Conservation (phyloP, 768 basidiomycete genomes). For the Neoboletus brunneissimus region DNA sequence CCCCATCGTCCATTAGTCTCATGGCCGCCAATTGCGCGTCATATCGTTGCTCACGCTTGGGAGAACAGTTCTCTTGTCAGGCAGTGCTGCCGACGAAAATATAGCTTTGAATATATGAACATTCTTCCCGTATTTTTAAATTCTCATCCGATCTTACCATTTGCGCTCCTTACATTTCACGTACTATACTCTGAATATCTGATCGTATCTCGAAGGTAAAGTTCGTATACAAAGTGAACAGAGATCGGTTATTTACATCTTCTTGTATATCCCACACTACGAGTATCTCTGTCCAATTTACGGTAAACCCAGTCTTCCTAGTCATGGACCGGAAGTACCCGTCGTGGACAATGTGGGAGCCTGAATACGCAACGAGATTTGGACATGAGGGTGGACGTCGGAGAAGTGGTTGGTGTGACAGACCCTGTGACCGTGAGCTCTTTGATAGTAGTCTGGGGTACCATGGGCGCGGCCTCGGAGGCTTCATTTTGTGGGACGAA, state of each 20-base stretch:
- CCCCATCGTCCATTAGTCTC: slow-evolving; percentile 4
- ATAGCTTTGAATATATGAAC: neutral
- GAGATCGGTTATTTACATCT: neutral
- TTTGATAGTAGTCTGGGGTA: no score
- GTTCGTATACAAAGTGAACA: neutral
- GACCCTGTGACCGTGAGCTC: no score
- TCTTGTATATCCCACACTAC: neutral
- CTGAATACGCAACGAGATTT: no score
- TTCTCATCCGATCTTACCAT: neutral
- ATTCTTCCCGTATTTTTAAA: neutral
- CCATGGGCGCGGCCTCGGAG: no score
- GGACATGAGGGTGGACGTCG: no score
- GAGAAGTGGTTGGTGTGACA: no score
- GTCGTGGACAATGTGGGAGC: neutral
- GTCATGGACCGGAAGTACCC: neutral
- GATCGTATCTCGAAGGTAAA: neutral
- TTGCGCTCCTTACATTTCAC: neutral
- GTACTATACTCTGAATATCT: neutral
- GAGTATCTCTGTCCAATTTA: neutral
- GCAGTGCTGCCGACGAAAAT: neutral
- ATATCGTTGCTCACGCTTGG: neutral
- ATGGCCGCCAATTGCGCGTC: neutral
- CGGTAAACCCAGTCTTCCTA: neutral
- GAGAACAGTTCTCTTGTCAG: neutral
- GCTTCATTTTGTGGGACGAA: no score